A percentile compares a stretch with the other conserved stretches of the same genome.
Evolutionary conservation across 371 early-diverging fungal genomes (phyloP).

Genomic region (Rhizomucor pusillus): DNA sequence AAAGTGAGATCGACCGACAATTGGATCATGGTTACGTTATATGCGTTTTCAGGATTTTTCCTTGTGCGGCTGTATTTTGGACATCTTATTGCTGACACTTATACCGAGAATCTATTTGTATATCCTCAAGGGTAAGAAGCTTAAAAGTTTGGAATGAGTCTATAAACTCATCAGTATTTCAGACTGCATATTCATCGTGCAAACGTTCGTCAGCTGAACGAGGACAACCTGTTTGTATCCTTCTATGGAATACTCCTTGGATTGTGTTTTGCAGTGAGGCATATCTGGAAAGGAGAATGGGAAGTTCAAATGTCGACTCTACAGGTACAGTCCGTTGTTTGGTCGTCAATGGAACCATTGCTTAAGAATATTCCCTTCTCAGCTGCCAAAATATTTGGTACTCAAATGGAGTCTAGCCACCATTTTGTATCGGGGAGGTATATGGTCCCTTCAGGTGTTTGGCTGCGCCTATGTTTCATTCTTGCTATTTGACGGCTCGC

Average conservation of each 20-base stretch:
- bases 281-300: slow-evolving; percentile 25
- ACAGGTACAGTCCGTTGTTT: slow-evolving; percentile 29
- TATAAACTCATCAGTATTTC: not conserved
- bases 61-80: slow-evolving; percentile 9
- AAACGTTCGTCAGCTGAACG: slow-evolving; percentile 30
- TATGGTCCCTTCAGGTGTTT: slow-evolving; percentile 19
- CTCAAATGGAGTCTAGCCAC: slow-evolving; percentile 28
- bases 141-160: not conserved
- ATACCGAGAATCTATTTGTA: slow-evolving; percentile 3
- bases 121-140: slow-evolving; percentile 13
- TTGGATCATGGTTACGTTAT: not conserved
- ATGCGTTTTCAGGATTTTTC: slow-evolving; percentile 1
- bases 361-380: not conserved
- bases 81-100: slow-evolving; percentile 6
- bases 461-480: slow-evolving; percentile 18
- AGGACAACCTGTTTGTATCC: slow-evolving; percentile 36
- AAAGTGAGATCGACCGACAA: slow-evolving; percentile 3
- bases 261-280: slow-evolving; percentile 22
- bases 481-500: slow-evolving; percentile 22
- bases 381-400: slow-evolving; percentile 29
- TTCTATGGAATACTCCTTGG: slow-evolving; percentile 39
- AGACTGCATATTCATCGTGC: slow-evolving; percentile 1
- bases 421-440: slow-evolving; percentile 11
- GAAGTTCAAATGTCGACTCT: slow-evolving; percentile 32
- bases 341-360: not conserved